A percentile compares a stretch with the other conserved stretches of the same genome.
Conservation (phyloP, 257 asterid genomes). For the Ligustrum vulgare region DNA sequence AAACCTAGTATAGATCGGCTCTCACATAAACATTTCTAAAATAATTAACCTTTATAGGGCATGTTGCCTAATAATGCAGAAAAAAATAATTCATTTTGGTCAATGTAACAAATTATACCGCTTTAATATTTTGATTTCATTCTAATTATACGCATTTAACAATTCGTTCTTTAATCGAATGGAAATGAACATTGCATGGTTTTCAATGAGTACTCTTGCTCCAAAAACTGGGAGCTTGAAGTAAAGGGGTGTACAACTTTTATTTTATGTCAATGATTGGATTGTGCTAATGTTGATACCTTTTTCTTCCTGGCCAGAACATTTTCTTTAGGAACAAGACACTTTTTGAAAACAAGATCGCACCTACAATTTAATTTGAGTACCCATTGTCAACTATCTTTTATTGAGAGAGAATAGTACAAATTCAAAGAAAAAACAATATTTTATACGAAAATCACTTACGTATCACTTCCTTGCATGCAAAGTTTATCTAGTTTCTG, state of each 20-base stretch:
- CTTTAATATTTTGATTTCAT: not conserved
- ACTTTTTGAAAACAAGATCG: conserved; percentile 94
- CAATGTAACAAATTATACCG: not conserved
- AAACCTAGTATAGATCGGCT: too few relatives aligned
- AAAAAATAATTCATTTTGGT: not conserved
- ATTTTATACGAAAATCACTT: conserved; percentile 33
- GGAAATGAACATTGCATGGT: not conserved
- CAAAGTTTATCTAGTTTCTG: conserved; percentile 98
- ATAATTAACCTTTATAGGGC: not conserved
- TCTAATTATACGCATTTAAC: not conserved
- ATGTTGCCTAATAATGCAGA: not conserved
- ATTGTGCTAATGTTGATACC: conserved; percentile 42
- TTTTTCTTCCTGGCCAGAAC: conserved; percentile 95
- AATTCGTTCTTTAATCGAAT: not conserved
- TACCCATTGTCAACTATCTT: conserved; percentile 21
- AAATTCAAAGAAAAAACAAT: conserved; percentile 15
- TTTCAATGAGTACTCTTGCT: not conserved
- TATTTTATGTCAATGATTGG: conserved; percentile 3
- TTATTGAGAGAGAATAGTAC: conserved; percentile 4
- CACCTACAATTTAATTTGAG: conserved; percentile 60
- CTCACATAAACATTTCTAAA: too few relatives aligned
- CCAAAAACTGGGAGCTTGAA: not conserved
- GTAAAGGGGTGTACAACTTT: not conserved
- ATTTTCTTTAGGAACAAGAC: conserved; percentile 89
- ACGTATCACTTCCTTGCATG: conserved; percentile 99